phyloP scores from a whole-genome alignment of 768 basidiomycete genomes.

The Leccinum arenicola region DNA sequence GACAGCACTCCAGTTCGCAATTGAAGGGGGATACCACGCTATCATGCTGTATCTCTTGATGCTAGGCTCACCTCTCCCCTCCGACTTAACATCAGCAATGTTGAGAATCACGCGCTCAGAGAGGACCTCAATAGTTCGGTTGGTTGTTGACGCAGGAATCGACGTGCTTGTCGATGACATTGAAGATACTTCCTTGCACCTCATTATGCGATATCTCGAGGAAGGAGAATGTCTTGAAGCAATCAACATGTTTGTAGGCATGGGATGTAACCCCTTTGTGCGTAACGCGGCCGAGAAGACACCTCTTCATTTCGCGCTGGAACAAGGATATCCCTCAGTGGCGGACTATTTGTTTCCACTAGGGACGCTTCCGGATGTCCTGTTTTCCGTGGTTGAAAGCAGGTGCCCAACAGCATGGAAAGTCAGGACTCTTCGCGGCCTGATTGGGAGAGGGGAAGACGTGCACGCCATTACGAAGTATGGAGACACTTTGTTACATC shows the following conservation, averaged over 20 bases:
- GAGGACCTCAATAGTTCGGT: background rate
- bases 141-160: background rate
- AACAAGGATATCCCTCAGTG: background rate
- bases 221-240: background rate
- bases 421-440: background rate
- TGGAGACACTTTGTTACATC: background rate
- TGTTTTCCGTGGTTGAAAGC: background rate
- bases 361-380: background rate
- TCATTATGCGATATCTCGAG: background rate
- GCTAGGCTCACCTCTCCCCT: background rate
- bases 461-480: background rate
- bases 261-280: background rate
- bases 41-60: background rate
- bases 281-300: background rate
- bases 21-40: conserved; percentile 1
- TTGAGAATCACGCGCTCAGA: background rate
- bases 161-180: background rate
- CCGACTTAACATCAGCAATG: background rate
- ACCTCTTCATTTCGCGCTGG: conserved; percentile 1
- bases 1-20: conserved; percentile 3
- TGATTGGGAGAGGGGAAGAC: background rate
- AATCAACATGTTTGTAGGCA: background rate
- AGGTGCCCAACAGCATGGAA: background rate
- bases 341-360: conserved; percentile 1
- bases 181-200: background rate